phyloP scores from a whole-genome alignment of 2,329 filamentous ascomycete species.

The Diaporthe ilicicola region DNA sequence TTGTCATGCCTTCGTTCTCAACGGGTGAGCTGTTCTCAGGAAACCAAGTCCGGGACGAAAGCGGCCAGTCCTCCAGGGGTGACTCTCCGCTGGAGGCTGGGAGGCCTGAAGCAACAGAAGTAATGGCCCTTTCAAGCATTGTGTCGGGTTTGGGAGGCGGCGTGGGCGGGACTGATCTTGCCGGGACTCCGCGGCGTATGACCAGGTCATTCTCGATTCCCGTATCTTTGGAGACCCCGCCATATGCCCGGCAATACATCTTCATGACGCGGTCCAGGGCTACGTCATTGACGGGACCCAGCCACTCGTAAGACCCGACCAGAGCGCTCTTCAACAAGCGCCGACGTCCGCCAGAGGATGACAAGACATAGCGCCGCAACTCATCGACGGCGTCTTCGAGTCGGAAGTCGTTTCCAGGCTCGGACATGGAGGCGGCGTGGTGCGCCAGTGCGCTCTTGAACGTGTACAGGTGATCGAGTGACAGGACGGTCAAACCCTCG shows the following conservation, averaged over 20 bases:
- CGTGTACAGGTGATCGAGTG: constrained; percentile 70
- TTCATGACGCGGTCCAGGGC: constrained; percentile 63
- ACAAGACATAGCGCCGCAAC: constrained; percentile 66
- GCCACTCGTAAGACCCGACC: constrained; percentile 64
- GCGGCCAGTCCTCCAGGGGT: constrained; percentile 5
- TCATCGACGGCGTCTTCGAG: constrained; percentile 71
- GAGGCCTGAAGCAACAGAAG: neutral
- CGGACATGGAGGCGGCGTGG: constrained; percentile 56
- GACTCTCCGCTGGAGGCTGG: neutral
- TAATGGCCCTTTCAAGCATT: neutral
- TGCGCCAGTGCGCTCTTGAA: constrained; percentile 68
- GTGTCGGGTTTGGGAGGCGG: neutral
- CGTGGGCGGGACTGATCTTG: neutral
- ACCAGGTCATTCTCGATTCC: constrained; percentile 53
- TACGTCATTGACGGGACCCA: constrained; percentile 56
- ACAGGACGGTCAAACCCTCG: constrained; percentile 66
- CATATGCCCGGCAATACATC: constrained; percentile 66
- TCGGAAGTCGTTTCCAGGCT: constrained; percentile 47
- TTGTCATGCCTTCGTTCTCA: neutral
- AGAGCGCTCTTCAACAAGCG: constrained; percentile 61
- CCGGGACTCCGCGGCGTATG: neutral
- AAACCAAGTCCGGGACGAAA: neutral
- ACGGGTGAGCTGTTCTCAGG: neutral
- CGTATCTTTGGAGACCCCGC: constrained; percentile 56
- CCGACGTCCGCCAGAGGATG: constrained; percentile 52